phyloP scores from a whole-genome alignment of 306 rosid species.

The Casuarina cunninghamiana region DNA sequence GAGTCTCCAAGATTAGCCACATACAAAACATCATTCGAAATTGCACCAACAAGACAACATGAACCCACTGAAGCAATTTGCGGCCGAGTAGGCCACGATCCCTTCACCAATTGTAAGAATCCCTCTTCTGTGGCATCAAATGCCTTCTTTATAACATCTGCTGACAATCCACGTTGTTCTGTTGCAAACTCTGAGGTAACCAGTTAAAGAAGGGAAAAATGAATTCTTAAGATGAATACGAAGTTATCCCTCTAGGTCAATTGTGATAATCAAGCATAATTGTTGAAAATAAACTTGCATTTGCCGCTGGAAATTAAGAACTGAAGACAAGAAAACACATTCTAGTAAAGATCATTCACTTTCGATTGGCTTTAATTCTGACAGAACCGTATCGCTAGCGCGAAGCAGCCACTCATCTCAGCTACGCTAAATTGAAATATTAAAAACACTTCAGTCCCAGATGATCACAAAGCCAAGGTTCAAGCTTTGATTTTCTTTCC shows the following conservation, averaged over 20 bases:
- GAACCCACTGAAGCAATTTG: conserved; percentile 70
- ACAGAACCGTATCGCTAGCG: background rate
- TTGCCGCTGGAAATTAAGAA: background rate
- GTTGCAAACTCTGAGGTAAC: conserved; percentile 39
- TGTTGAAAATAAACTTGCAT: background rate
- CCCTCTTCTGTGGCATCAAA: conserved; percentile 59
- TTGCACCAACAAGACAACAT: conserved; percentile 66
- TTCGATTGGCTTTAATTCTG: background rate
- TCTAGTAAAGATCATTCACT: background rate
- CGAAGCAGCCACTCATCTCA: background rate
- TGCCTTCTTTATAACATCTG: conserved; percentile 61
- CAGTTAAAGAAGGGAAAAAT: background rate
- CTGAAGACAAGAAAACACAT: background rate
- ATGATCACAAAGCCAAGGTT: background rate
- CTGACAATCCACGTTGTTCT: conserved; percentile 67
- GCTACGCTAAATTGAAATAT: background rate
- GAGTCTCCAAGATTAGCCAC: conserved; percentile 77
- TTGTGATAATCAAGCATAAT: background rate
- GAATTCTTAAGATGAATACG: background rate
- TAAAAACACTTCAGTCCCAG: background rate
- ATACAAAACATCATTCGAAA: conserved; percentile 48
- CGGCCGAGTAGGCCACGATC: conserved; percentile 48
- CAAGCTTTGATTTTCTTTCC: background rate
- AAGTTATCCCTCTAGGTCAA: background rate
- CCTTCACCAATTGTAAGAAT: conserved; percentile 52